Evolutionary conservation across 176 grass and related monocot species (phyloP), one percentile per base, ranked within the genome.

Genomic region (Oryza meyeriana): DNA sequence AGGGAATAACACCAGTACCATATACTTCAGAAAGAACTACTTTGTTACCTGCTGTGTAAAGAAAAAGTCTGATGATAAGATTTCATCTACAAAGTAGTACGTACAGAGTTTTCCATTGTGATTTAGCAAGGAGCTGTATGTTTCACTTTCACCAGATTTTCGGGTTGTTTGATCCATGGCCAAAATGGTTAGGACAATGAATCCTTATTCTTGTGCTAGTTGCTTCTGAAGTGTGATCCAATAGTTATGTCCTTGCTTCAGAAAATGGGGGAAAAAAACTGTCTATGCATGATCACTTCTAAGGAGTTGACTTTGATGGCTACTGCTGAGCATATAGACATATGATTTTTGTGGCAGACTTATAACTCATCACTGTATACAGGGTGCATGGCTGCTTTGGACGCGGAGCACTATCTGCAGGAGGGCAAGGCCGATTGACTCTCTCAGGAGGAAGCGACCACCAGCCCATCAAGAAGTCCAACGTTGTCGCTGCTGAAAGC

Each of bases 351-450:
- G 20, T 16, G 27, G 2, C 50, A 59, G 42, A 12, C 6, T 42
- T 27, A 41, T 85, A 72, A 81, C 62, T 36, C 22, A 11, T 36
- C 16, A 7, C 0, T 32, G 32, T 70, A 63, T 85, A 44, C 71
- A 95, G 93, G 96, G 12, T 98, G 96, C 87, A 95, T 93, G 96
- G 96, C 90, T 34, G 92, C 93, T 73, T 78, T 98, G 79, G 93
- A 95, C 47, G 93, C 93, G 8, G 93, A 98, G 80, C 96, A 98
- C 82, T 98, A 98, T 59, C 87, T 98, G 67, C 96, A 93, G 63
- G 87, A 88, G 64, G 93, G 85, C 57, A 89, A 94, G 89, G 29
- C 87, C 5, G 89, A 94, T 87, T 91, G 89, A 94, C 92, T 85
- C 38, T 70, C 35, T 66, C 0, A 70, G n/a, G 14, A 41, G 77